These are phyloP conservation scores for Plasmopara halstedii DNA, from an alignment of 352 stramenopile species.

Conservation along the genomic window DNA sequence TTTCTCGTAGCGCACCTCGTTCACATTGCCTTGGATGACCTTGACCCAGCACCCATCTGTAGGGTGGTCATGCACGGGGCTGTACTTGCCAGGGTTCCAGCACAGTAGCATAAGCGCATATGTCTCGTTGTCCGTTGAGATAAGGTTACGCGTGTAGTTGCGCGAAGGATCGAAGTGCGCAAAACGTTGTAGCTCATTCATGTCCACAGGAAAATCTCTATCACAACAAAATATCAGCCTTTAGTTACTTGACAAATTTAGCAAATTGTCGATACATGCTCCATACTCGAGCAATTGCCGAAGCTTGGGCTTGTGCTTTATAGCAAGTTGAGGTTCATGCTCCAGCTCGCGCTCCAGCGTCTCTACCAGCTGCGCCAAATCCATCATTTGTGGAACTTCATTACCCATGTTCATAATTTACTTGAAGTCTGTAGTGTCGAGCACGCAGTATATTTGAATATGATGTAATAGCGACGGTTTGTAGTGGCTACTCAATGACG, in stretches of 20 bases:
- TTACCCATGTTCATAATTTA: background rate
- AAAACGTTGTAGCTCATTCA: constrained; percentile 66
- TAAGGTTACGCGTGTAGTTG: constrained; percentile 93
- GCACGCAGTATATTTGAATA: background rate
- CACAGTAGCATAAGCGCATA: constrained; percentile 93
- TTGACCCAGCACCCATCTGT: constrained; percentile 90
- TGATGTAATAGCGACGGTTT: constrained; percentile 8
- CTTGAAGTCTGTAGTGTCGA: background rate
- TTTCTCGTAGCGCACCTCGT: constrained; percentile 85
- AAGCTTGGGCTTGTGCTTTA: constrained; percentile 53
- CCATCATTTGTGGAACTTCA: constrained; percentile 12
- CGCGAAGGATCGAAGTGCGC: constrained; percentile 73
- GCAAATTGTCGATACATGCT: background rate
- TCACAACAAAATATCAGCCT: background rate
- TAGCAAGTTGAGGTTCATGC: constrained; percentile 37
- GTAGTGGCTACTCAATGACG: constrained; percentile 1
- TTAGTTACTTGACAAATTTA: constrained; percentile 1
- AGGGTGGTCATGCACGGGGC: constrained; percentile 91
- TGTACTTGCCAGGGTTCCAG: constrained; percentile 88
- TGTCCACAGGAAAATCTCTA: constrained; percentile 41
- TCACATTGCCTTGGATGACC: constrained; percentile 77
- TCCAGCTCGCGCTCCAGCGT: constrained; percentile 43
- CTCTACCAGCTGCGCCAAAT: constrained; percentile 44
- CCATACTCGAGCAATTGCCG: constrained; percentile 48
- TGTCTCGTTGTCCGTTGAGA: constrained; percentile 87